Evolutionary conservation across 768 basidiomycete genomes (phyloP).

Genomic region (Trametes gibbosa): DNA sequence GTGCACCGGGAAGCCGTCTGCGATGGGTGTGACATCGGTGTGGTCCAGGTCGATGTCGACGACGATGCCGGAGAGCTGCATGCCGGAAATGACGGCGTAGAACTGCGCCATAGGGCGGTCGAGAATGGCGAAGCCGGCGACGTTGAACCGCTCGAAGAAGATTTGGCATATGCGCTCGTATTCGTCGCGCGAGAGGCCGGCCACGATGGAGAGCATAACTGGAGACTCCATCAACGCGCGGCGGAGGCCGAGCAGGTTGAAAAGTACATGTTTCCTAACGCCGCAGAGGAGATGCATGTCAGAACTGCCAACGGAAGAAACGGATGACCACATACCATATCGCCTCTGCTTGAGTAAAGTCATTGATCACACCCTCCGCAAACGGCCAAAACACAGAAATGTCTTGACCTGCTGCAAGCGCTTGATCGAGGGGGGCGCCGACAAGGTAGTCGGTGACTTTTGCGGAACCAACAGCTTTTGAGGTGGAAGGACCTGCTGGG

Average conservation of each 20-base stretch:
- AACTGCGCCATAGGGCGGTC: slow-evolving; percentile 84
- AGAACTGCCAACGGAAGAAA: neutral
- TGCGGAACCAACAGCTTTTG: slow-evolving; percentile 48
- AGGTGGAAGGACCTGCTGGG: slow-evolving; percentile 35
- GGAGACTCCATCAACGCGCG: slow-evolving; percentile 88
- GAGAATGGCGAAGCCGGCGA: slow-evolving; percentile 75
- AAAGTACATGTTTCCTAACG: slow-evolving; percentile 81
- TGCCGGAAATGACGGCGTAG: slow-evolving; percentile 52
- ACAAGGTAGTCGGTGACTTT: slow-evolving; percentile 80
- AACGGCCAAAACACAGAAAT: slow-evolving; percentile 82
- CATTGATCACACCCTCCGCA: slow-evolving; percentile 63
- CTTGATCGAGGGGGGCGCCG: slow-evolving; percentile 77
- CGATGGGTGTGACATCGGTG: slow-evolving; percentile 76
- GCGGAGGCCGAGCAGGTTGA: slow-evolving; percentile 68
- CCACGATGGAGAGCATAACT: slow-evolving; percentile 67
- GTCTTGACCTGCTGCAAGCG: slow-evolving; percentile 70
- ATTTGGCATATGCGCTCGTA: slow-evolving; percentile 77
- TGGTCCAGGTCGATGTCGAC: slow-evolving; percentile 77
- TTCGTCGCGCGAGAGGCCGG: slow-evolving; percentile 61
- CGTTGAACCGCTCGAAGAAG: slow-evolving; percentile 92
- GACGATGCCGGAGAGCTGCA: slow-evolving; percentile 64
- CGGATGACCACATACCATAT: slow-evolving; percentile 59
- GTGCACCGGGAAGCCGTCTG: slow-evolving; percentile 66
- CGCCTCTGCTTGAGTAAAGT: slow-evolving; percentile 87
- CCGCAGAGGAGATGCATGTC: neutral